phyloP scores from a whole-genome alignment of 164 flowering plant species.

The Warburgia ugandensis region DNA sequence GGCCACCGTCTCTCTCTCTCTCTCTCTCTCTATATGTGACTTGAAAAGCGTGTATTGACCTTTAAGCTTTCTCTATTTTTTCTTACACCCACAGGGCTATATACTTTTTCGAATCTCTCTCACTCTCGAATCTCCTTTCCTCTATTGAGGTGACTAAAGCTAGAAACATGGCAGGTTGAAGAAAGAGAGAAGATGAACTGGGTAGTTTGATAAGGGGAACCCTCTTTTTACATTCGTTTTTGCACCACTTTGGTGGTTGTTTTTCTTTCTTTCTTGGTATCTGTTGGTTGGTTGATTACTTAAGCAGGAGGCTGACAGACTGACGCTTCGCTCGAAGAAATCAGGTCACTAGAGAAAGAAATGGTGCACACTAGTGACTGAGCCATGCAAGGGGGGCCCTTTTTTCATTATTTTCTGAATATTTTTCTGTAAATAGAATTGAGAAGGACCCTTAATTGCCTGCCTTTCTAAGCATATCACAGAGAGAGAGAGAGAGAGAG shows the following conservation, averaged over 20 bases:
- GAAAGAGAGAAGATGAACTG: conserved; percentile 5
- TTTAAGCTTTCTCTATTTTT: conserved; percentile 12
- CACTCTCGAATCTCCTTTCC: conserved; percentile 33
- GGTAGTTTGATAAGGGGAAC: conserved; percentile 15
- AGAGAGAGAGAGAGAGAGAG: no score
- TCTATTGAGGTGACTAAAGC: conserved; percentile 34
- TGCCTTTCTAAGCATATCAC: conserved; percentile 7
- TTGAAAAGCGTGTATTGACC: conserved; percentile 20
- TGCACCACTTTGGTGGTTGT: not conserved
- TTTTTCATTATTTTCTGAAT: no score
- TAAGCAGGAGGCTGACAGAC: no score
- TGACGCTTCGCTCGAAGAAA: no score
- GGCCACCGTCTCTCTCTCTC: conserved; percentile 30
- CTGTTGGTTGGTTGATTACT: conserved; percentile 1
- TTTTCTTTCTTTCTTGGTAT: conserved; percentile 8
- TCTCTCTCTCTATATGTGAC: no score
- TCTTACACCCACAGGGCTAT: no score
- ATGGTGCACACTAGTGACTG: no score
- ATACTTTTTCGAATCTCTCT: not conserved
- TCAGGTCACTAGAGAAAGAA: no score
- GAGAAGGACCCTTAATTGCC: conserved; percentile 24
- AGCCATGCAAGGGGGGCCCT: no score
- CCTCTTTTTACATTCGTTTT: conserved; percentile 18
- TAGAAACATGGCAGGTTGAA: conserved; percentile 21
- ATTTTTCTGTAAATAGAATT: no score